Percentiles rank a stretch among this genome's conserved stretches.
Evolutionary conservation across 345 rosid genomes (phyloP).

Genomic region (Salix purpurea): DNA sequence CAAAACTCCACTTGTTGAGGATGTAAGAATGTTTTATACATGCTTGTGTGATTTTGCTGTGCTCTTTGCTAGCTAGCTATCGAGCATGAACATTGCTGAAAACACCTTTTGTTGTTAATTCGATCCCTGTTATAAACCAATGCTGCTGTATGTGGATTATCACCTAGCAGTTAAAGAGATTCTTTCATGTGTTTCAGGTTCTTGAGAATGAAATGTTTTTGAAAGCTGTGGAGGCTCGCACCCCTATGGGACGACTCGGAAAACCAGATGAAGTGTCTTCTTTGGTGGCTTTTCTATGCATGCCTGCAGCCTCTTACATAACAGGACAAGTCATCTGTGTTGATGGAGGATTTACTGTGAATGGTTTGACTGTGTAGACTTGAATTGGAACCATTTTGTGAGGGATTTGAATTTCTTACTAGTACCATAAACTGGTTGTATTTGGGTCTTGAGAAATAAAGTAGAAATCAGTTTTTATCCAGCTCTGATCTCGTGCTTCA

Average conservation of each 20-base stretch:
- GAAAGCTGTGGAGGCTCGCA: background rate
- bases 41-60: too few relatives aligned
- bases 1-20: constrained; percentile 4
- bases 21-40: background rate
- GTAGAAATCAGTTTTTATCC: too few relatives aligned
- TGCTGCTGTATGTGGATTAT: background rate
- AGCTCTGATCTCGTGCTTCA: too few relatives aligned
- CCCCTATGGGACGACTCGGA: constrained; percentile 10
- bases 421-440: too few relatives aligned
- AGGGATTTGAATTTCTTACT: background rate
- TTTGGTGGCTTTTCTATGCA: constrained; percentile 18
- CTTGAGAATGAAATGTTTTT: background rate
- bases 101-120: background rate
- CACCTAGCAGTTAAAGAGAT: background rate
- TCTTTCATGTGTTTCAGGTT: background rate
- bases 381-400: background rate
- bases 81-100: too few relatives aligned
- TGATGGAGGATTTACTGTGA: constrained; percentile 15
- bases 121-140: background rate
- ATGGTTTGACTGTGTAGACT: constrained; percentile 3
- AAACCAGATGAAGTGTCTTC: constrained; percentile 10
- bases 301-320: constrained; percentile 20
- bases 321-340: constrained; percentile 20
- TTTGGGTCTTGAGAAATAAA: too few relatives aligned
- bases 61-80: too few relatives aligned